phyloP scores from a whole-genome alignment of 2,329 filamentous ascomycete genomes.

The Nothophaeocryptopus gaeumannii region DNA sequence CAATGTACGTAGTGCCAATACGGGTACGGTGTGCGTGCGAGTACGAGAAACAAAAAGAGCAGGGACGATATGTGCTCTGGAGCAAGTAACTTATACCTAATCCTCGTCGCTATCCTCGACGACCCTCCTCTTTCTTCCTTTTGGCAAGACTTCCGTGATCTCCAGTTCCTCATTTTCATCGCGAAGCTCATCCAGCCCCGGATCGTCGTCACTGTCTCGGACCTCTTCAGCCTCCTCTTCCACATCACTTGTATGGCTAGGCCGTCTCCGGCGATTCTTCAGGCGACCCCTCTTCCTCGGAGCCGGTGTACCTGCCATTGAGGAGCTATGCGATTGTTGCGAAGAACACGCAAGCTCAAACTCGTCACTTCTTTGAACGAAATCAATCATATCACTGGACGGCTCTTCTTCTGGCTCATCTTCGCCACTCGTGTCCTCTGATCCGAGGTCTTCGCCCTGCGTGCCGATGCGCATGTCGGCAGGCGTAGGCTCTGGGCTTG shows the following conservation, averaged over 20 bases:
- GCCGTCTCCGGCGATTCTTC: slow-evolving; percentile 13
- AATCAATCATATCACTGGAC: slow-evolving; percentile 47
- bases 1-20: no score
- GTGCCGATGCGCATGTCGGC: slow-evolving; percentile 36
- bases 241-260: slow-evolving; percentile 9
- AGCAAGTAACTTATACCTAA: neutral
- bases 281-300: slow-evolving; percentile 14
- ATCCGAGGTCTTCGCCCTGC: slow-evolving; percentile 42
- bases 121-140: slow-evolving; percentile 18
- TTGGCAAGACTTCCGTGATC: slow-evolving; percentile 1
- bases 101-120: slow-evolving; percentile 25
- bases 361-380: slow-evolving; percentile 46
- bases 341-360: slow-evolving; percentile 33
- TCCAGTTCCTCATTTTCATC: slow-evolving; percentile 12
- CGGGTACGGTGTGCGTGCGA: no score
- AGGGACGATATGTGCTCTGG: no score
- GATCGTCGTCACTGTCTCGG: slow-evolving; percentile 4
- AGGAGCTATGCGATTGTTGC: slow-evolving; percentile 9
- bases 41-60: no score
- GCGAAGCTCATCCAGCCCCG: neutral
- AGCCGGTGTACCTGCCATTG: slow-evolving; percentile 10
- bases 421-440: slow-evolving; percentile 44
- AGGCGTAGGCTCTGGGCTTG: slow-evolving; percentile 36
- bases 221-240: slow-evolving; percentile 18
- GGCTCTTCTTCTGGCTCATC: slow-evolving; percentile 44